Conservation (phyloP, 148 eudicot genomes). For the Selenicereus undatus region DNA sequence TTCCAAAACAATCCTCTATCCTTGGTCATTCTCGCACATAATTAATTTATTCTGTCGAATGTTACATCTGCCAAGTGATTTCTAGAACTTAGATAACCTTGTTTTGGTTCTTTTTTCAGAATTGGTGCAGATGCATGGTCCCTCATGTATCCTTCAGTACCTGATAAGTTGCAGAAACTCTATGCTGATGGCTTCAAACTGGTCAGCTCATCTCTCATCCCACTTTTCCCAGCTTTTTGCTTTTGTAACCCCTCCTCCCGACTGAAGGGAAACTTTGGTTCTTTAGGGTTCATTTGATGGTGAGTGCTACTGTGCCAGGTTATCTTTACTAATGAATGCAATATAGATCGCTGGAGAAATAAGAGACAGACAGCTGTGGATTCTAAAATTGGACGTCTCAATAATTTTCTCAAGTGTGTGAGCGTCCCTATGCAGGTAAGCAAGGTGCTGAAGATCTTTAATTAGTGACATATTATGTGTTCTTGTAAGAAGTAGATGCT, state of each 20-base stretch:
- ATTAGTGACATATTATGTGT: background rate
- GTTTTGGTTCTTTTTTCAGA: constrained; percentile 34
- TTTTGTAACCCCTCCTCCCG: background rate
- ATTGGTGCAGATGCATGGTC: constrained; percentile 90
- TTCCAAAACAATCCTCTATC: background rate
- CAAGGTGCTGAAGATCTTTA: background rate
- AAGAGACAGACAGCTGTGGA: constrained; percentile 89
- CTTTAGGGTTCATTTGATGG: background rate
- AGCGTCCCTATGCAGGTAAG: constrained; percentile 81
- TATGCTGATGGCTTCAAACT: constrained; percentile 84
- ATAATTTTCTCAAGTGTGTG: constrained; percentile 66
- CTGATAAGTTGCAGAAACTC: constrained; percentile 75
- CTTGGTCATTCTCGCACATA: background rate
- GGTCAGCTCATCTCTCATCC: constrained; percentile 39
- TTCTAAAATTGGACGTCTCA: constrained; percentile 83
- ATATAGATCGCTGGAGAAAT: constrained; percentile 92
- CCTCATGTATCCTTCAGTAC: constrained; percentile 87
- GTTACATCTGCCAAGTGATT: background rate
- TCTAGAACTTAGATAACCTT: background rate
- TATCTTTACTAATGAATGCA: constrained; percentile 90
- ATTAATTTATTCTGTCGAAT: background rate
- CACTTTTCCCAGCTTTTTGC: background rate
- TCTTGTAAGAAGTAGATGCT: background rate
- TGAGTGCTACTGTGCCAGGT: constrained; percentile 41
- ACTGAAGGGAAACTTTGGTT: background rate